These are phyloP conservation scores for Bruguiera hainesii DNA, from an alignment of 441 rosid genomes.

Conservation along the genomic window DNA sequence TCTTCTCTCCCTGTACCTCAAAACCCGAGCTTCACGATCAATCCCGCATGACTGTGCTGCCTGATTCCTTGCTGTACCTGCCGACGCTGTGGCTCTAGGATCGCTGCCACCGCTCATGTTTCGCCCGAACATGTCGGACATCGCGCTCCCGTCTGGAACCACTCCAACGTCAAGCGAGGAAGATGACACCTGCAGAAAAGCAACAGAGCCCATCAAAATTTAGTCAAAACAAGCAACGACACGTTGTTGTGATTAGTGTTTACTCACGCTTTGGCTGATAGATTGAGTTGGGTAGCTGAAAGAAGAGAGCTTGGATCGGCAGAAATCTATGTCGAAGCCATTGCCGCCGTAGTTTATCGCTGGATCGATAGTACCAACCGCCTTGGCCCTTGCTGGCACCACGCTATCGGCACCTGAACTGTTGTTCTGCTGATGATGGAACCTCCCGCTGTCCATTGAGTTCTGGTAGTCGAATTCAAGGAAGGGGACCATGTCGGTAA, in stretches of 20 bases:
- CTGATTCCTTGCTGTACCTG: constrained; percentile 22
- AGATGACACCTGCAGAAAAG: constrained; percentile 64
- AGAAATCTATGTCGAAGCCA: constrained; percentile 61
- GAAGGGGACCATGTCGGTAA: constrained; percentile 48
- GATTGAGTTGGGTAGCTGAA: constrained; percentile 51
- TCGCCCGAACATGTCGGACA: constrained; percentile 46
- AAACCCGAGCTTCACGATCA: constrained; percentile 77
- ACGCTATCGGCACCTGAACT: constrained; percentile 39
- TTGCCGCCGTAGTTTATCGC: constrained; percentile 41
- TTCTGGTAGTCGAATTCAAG: constrained; percentile 46
- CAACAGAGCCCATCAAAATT: background rate
- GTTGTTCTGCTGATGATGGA: constrained; percentile 10
- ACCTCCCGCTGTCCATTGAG: constrained; percentile 18
- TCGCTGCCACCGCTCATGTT: constrained; percentile 26
- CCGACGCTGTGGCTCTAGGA: constrained; percentile 23
- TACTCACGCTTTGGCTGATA: constrained; percentile 62
- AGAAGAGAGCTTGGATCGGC: constrained; percentile 59
- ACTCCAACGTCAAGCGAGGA: constrained; percentile 81
- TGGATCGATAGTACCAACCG: constrained; percentile 28
- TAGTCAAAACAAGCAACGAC: background rate
- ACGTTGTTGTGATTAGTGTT: background rate
- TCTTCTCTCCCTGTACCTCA: constrained; percentile 96
- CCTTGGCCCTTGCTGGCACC: constrained; percentile 69
- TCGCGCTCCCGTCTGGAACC: constrained; percentile 71
- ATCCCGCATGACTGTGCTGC: constrained; percentile 47